phyloP scores from a whole-genome alignment of 2,329 filamentous ascomycete species.

The Fusarium oligoseptatum region DNA sequence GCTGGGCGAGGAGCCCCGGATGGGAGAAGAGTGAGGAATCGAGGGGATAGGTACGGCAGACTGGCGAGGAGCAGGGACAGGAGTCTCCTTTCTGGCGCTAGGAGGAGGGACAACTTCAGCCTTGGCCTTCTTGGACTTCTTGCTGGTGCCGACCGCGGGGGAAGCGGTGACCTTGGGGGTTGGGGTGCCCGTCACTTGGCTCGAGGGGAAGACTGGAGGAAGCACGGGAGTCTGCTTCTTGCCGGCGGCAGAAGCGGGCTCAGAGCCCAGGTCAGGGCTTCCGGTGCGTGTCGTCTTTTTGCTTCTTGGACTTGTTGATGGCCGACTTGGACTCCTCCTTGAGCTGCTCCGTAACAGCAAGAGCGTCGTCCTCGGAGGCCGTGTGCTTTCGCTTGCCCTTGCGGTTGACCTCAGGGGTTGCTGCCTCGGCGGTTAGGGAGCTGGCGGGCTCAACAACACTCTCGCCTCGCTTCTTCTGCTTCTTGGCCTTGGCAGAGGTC shows the following conservation, averaged over 20 bases:
- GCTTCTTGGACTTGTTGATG: constrained; percentile 59
- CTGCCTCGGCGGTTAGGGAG: constrained; percentile 30
- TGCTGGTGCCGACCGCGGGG: constrained; percentile 34
- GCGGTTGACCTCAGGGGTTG: constrained; percentile 43
- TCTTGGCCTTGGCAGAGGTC: constrained; percentile 49
- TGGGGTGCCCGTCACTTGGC: constrained; percentile 36
- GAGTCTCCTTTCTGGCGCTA: constrained; percentile 45
- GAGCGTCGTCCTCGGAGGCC: constrained; percentile 55
- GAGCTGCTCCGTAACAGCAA: constrained; percentile 53
- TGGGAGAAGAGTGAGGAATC: constrained; percentile 50
- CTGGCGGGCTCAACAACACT: constrained; percentile 17
- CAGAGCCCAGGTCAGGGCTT: constrained; percentile 54
- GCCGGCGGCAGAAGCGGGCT: constrained; percentile 39
- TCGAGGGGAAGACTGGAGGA: constrained; percentile 48
- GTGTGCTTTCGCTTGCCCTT: constrained; percentile 56
- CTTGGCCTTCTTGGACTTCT: constrained; percentile 51
- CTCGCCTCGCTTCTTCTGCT: constrained; percentile 46
- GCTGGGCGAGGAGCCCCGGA: constrained; percentile 34
- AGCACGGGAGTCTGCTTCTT: constrained; percentile 53
- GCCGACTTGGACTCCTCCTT: constrained; percentile 51
- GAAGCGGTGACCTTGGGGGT: constrained; percentile 42
- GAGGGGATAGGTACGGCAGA: constrained; percentile 52
- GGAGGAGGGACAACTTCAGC: constrained; percentile 29
- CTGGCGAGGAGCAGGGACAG: constrained; percentile 46
- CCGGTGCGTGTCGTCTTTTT: constrained; percentile 51